phyloP scores from a whole-genome alignment of 2,329 filamentous ascomycete genomes.

The Neophaeococcomyces mojaviensis region DNA sequence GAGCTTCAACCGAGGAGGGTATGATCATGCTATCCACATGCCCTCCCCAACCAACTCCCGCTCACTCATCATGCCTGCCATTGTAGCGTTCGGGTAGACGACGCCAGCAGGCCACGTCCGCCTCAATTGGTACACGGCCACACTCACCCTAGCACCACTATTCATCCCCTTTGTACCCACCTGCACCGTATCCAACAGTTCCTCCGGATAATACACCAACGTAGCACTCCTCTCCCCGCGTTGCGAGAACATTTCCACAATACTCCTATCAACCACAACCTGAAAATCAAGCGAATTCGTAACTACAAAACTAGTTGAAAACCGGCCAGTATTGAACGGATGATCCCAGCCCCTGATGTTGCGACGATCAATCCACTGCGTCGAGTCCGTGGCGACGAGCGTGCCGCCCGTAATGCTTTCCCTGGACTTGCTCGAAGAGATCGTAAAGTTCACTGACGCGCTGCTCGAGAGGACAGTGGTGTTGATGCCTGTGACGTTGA shows the following conservation, averaged over 20 bases:
- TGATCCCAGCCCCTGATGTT: slow-evolving; percentile 45
- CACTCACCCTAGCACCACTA: background rate
- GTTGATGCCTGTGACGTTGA: slow-evolving; percentile 48
- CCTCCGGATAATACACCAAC: slow-evolving; percentile 43
- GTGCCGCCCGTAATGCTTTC: slow-evolving; percentile 46
- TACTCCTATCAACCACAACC: slow-evolving; percentile 47
- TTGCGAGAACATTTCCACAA: slow-evolving; percentile 50
- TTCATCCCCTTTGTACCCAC: background rate
- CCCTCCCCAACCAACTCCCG: slow-evolving; percentile 1
- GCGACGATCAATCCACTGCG: slow-evolving; percentile 47
- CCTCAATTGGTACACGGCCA: background rate
- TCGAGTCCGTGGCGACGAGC: slow-evolving; percentile 41
- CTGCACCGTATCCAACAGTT: slow-evolving; percentile 3
- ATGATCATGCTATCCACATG: too few species aligned
- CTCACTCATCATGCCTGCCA: background rate
- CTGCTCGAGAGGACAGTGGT: slow-evolving; percentile 37
- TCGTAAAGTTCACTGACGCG: slow-evolving; percentile 44
- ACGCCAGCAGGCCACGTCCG: slow-evolving; percentile 1
- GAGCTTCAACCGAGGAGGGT: too few species aligned
- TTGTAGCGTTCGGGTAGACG: background rate
- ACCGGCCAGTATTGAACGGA: slow-evolving; percentile 50
- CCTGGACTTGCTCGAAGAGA: slow-evolving; percentile 42
- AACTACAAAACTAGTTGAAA: slow-evolving; percentile 31
- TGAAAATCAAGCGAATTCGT: slow-evolving; percentile 36
- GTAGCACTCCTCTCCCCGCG: slow-evolving; percentile 45